Conservation (phyloP, 306 rosid genomes). For the Glycine soja region DNA sequence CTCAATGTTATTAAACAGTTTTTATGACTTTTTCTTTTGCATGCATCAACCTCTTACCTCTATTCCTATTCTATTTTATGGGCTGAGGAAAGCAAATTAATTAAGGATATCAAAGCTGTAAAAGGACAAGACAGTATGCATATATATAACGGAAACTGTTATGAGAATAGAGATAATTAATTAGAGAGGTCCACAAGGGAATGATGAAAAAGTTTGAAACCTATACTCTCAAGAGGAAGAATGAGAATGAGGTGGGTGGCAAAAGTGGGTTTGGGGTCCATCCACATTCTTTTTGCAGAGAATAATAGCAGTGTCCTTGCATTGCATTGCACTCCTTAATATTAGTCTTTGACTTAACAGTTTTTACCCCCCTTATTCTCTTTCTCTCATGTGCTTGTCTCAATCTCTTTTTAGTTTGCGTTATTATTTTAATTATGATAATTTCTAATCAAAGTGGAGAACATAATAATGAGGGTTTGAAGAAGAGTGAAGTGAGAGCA, state of each 20-base stretch:
- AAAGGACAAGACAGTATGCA: slow-evolving; percentile 47
- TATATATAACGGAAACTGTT: slow-evolving; percentile 39
- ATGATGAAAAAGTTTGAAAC: slow-evolving; percentile 72
- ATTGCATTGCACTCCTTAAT: slow-evolving; percentile 35
- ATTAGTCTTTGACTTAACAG: slow-evolving; percentile 52
- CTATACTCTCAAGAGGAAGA: slow-evolving; percentile 49
- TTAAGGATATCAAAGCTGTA: slow-evolving; percentile 44
- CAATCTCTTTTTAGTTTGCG: slow-evolving; percentile 23
- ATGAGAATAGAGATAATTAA: slow-evolving; percentile 26
- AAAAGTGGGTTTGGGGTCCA: slow-evolving; percentile 55
- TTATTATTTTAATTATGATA: slow-evolving; percentile 35
- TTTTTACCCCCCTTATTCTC: not conserved
- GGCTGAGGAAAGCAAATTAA: slow-evolving; percentile 24
- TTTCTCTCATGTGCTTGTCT: not conserved
- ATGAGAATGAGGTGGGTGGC: slow-evolving; percentile 37
- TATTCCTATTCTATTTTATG: not conserved
- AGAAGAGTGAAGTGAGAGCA: slow-evolving; percentile 51
- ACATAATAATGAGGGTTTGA: slow-evolving; percentile 73
- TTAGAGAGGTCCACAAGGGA: slow-evolving; percentile 57
- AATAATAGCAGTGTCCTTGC: slow-evolving; percentile 21
- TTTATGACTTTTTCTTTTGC: not conserved
- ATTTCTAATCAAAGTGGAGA: slow-evolving; percentile 71
- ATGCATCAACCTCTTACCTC: not conserved
- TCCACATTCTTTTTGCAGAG: slow-evolving; percentile 65
- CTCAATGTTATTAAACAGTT: slow-evolving; percentile 1